Evolutionary conservation across 805 yeast species (phyloP), one percentile per base, ranked within the genome.

Genomic region (Metschnikowia shivogae): DNA sequence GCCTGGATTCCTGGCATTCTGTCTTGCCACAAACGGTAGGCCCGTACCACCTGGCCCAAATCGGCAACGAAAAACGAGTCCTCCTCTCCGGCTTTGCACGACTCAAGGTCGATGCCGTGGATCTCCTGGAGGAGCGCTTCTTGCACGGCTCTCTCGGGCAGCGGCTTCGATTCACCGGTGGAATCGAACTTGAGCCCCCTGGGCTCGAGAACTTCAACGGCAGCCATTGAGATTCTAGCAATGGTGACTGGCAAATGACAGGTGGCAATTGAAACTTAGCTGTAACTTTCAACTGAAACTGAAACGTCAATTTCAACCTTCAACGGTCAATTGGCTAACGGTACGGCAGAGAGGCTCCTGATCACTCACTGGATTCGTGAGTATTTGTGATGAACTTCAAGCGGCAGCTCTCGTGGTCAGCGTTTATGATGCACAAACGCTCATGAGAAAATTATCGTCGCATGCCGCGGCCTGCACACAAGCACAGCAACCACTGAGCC

Each of bases 21-120:
- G 19, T 54, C 41, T 26, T 62, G 59, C 97, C 98, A 92, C 34
- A 78, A 68, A n/a, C 64, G 50, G 48, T 74, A 74, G 44, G 89
- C 74, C 46, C 82, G 74, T 48, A 70, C 71, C 30, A 93, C 76
- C 57, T 84, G 83, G 26, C 86, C 88, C 49, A 89, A 65, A 65
- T 92, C 96, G 54, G 93, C 86, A 36, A 92, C 87, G 58, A 84
- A 92, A 60, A 92, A 92, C 6, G 97, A 81, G 57, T 86, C 85
- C 60, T 89, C 95, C 19, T 80, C 89, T 42, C 87, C 93, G 5
- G 92, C 79, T 30, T 68, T 77, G 64, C 90, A 84, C 26, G 68
- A 63, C 37, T 78, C 81, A 45, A 68, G 70, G 60, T 84, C 80
- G 49, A 84, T 70, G 2, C 57, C 48, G 5, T 61, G 54, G 37